Base-by-base conservation (phyloP, 2,329 filamentous ascomycete genomes). In the Berkeleyomyces rouxiae region DNA sequence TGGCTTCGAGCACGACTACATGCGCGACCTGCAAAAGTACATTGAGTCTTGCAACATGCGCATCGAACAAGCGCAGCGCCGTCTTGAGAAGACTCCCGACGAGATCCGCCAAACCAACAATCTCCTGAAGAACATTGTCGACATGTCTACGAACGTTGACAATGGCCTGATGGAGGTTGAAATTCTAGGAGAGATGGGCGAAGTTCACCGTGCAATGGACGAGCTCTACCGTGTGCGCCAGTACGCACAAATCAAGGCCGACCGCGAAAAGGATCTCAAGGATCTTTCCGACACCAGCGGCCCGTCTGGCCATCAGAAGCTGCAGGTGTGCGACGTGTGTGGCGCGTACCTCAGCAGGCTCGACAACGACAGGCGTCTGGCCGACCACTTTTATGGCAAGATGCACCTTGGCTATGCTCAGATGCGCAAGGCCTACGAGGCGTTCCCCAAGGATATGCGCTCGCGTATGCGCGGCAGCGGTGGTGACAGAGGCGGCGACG, bases 341-440 rank as follows among this genome's bases (percentile, higher is more conserved):
- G 93, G 93, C 66, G 93, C 93, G 4, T 99, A 97, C 72, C 80
- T 99, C 44, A 90, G 85, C 66, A 78, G 93, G 31, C 80, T 99
- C 40, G 93, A 99, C 72, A 99, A 99, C 71, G 93, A 99, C 72
- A 82, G 93, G 43, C 82, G 93, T 39, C 74, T 99, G 70, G 93
- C 93, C 23, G 93, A 99, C 72, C 93, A 99, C 73, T 99, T 99
- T 72, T 97, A 96, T 74, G 93, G 93, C 31, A 99, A 99, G 79
- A 99, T 99, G 93, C 93, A 99, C 71, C 76, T 99, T 63, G 93
- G 93, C 0, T 99, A 97, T 72, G 93, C 93, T 13, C 89, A 96
- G 75, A 99, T 99, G 93, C 84, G 93, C 69, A 95, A 93, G 79
- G 93, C 90, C 2, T 90, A 83, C 70, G 90, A 96, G 63, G 77